Evolutionary conservation across 805 yeast species (phyloP).

Genomic region (Yamadazyma takamatsuzukensis): DNA sequence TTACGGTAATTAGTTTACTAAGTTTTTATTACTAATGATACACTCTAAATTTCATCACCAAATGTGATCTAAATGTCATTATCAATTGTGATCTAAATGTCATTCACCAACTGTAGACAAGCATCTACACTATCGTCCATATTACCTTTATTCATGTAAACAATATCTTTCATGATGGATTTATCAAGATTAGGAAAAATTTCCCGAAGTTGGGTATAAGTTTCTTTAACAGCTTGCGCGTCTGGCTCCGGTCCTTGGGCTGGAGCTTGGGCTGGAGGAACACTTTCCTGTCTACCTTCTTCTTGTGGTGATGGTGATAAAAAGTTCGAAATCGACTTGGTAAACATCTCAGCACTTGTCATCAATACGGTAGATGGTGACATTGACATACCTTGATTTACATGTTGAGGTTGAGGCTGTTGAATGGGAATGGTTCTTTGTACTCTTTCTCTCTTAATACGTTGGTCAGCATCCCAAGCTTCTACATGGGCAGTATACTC

Average conservation of each 20-base stretch:
- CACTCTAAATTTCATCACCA: too few relatives aligned
- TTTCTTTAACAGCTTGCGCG: conserved; percentile 11
- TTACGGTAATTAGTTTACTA: too few relatives aligned
- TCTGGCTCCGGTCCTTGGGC: conserved; percentile 1
- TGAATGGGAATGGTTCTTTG: conserved; percentile 9
- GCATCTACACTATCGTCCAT: conserved; percentile 75
- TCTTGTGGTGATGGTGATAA: conserved; percentile 37
- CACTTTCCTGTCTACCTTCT: conserved; percentile 9
- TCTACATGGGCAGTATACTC: conserved; percentile 57
- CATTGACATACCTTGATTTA: conserved; percentile 12
- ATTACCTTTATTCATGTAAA: conserved; percentile 59
- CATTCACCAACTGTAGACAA: conserved; percentile 31
- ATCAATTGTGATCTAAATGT: too few relatives aligned
- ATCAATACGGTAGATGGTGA: conserved; percentile 38
- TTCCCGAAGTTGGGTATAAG: conserved; percentile 48
- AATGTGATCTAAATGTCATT: too few relatives aligned
- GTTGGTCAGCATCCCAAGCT: conserved; percentile 42
- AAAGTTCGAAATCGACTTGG: conserved; percentile 45
- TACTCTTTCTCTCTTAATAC: conserved; percentile 13
- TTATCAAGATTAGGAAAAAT: conserved; percentile 77
- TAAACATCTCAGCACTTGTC: conserved; percentile 48
- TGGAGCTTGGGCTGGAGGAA: neutral
- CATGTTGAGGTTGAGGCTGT: conserved; percentile 11
- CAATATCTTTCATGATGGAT: conserved; percentile 66
- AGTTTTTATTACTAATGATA: too few relatives aligned